A percentile compares a stretch with the other conserved stretches of the same genome.
These are phyloP conservation scores for Hemileccinum impolitum DNA, from an alignment of 768 basidiomycete genomes.

Conservation along the genomic window DNA sequence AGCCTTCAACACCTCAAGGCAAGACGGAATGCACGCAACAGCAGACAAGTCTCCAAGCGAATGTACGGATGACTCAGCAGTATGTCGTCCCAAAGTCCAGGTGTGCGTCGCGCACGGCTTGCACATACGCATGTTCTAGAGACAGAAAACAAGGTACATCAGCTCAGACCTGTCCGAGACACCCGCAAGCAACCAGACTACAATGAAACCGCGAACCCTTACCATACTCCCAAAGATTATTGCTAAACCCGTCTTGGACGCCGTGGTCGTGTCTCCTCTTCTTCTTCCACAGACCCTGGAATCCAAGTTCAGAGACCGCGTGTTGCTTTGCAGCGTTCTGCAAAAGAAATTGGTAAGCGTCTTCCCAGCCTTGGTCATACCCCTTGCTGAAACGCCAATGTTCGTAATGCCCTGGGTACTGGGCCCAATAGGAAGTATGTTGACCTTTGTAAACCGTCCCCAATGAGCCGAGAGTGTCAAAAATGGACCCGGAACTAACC, in stretches of 20 bases:
- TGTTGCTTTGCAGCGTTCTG: conserved; percentile 15
- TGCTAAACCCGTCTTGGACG: conserved; percentile 34
- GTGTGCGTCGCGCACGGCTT: conserved; percentile 47
- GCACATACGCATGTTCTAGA: conserved; percentile 59
- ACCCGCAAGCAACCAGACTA: background rate
- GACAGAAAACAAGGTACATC: background rate
- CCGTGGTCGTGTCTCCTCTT: conserved; percentile 45
- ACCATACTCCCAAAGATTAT: conserved; percentile 68
- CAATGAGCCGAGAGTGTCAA: conserved; percentile 10
- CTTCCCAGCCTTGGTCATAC: conserved; percentile 70
- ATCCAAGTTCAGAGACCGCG: conserved; percentile 57
- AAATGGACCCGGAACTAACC: conserved; percentile 21
- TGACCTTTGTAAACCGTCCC: conserved; percentile 27
- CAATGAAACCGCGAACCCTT: conserved; percentile 8
- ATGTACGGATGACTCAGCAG: conserved; percentile 22
- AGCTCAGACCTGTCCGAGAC: background rate
- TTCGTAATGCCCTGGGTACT: conserved; percentile 55
- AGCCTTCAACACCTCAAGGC: no score
- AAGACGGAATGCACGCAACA: no score
- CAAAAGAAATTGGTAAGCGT: conserved; percentile 55
- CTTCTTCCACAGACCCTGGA: conserved; percentile 56
- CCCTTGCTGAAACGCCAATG: conserved; percentile 68
- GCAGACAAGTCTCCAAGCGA: no score
- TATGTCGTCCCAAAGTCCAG: conserved; percentile 34
- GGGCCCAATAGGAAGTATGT: conserved; percentile 42